phyloP scores from a whole-genome alignment of 352 stramenopile species.

The Phytophthora crassamura region DNA sequence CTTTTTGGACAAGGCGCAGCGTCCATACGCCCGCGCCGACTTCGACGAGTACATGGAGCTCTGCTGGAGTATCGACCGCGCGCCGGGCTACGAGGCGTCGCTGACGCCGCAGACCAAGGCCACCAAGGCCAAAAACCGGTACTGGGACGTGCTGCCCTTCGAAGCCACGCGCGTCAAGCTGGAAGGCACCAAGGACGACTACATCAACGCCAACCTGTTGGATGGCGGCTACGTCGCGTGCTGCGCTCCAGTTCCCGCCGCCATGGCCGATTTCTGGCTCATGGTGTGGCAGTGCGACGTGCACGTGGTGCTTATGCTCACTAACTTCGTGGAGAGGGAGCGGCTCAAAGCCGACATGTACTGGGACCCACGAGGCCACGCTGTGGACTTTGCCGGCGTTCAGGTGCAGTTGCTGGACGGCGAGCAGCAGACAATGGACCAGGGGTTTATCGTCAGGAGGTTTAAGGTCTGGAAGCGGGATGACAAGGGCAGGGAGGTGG shows the following conservation, averaged over 20 bases:
- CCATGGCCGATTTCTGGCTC: conserved; percentile 82
- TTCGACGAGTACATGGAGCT: conserved; percentile 81
- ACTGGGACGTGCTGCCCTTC: conserved; percentile 79
- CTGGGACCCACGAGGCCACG: conserved; percentile 57
- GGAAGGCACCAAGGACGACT: conserved; percentile 44
- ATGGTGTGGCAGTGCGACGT: conserved; percentile 85
- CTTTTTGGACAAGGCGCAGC: conserved; percentile 44
- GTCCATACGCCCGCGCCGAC: conserved; percentile 36
- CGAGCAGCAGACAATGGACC: conserved; percentile 29
- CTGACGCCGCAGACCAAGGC: conserved; percentile 68
- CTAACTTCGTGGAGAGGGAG: conserved; percentile 84
- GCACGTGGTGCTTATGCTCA: conserved; percentile 89
- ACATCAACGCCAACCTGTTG: conserved; percentile 82
- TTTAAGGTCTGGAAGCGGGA: conserved; percentile 57
- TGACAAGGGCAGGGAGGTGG: conserved; percentile 18
- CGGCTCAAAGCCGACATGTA: conserved; percentile 79
- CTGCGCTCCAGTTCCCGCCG: conserved; percentile 68
- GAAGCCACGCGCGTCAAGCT: conserved; percentile 76
- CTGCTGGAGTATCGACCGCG: conserved; percentile 63
- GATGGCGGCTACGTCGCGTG: conserved; percentile 77
- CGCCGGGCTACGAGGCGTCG: conserved; percentile 56
- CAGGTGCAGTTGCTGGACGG: conserved; percentile 59
- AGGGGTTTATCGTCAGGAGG: conserved; percentile 58
- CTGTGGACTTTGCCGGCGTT: conserved; percentile 63
- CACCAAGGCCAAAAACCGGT: conserved; percentile 82